Base-by-base conservation (phyloP, 2,329 filamentous ascomycete genomes). In the Cryphonectria naterciae region DNA sequence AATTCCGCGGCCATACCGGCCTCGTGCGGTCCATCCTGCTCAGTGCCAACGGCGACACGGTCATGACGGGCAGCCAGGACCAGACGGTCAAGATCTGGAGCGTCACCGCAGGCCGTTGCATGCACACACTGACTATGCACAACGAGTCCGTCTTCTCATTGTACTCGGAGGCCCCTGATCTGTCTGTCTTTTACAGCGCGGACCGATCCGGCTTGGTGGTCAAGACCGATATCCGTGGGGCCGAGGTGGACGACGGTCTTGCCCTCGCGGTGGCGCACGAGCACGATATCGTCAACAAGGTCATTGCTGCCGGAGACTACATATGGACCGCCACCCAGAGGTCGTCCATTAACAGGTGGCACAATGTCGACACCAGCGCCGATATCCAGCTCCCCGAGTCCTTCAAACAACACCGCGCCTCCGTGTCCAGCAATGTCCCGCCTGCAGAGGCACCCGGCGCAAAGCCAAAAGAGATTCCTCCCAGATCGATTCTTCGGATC, bases 1-100 rank as follows among this genome's bases (percentile, higher is more conserved):
- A 98, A 80, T 95, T 99, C 75, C 94, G 98, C 32, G 96, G 96
- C 6, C 96, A 99, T 79, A 97, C 95, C 28, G 95, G 97, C 84
- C 98, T 95, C 75, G 91, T 99, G 75, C 91, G 96, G 64, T 92
- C 95, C 75, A 94, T 99, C 73, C 85, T 99, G 67, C 90, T 99
- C 74, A 97, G 93, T 76, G 90, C 95, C 75, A 90, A 93, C 72
- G 95, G 94, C 54, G 94, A 97, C 78, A 97, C 91, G 56, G 93
- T 99, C 75, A 89, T 99, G 85, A 97, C 95, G 0, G 95, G 94
- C 19, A 97, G 95, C 76, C 95, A 95, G 1, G 96, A 99, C 80
- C 94, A 97, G 82, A 98, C 96, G 0, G 92, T 99, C 83, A 99
- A 99, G 83, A 90, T 98, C 70, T 99, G 96, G 96, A 98, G 95